Base-by-base conservation (phyloP, 345 rosid genomes). In the Limnanthes douglasii region DNA sequence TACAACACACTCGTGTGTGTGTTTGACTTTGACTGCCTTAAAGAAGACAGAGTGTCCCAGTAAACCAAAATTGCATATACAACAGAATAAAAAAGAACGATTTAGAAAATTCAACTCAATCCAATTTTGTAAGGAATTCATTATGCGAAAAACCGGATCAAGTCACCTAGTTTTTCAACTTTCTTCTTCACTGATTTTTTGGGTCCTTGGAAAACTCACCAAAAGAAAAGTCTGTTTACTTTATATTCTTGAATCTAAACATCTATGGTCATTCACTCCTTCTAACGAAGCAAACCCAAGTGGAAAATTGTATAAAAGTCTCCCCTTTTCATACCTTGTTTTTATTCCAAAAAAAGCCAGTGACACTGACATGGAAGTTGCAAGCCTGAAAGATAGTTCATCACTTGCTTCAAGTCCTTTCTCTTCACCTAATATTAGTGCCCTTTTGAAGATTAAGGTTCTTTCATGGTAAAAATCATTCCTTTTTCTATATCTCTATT, bases 331-430 rank as follows among this genome's bases (percentile, higher is more conserved):
- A 44, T 18, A 38, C 9, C 19, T 22, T 41, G 3, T 11, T 11
- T 43, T 9, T 42, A 8, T 41, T 27, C 12, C 6, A n/a, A n/a
- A 15, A 12, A 5, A 11, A 28, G 32, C 32, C 14, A 4, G 5
- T 18, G n/a, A 1, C n/a, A 8, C 6, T 25, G 7, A 13, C 18
- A 59, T 68, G 92, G 73, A 75, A 40, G 33, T 40, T 45, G 60
- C 60, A 13, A 62, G 68, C 55, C 44, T 77, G 0, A 78, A 61
- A 55, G 77, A 54, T 38, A 57, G 54, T 32, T 72, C 78, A 7
- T 69, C 72, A 2, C 48, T 56, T 11, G 51, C 69, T 18, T 62
- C 78, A 4, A 74, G 75, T 51, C 80, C 80, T 22, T 64, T 65
- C 61, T 46, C 66, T 54, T 74, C 74, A 4, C 74, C 81, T 5